Evolutionary conservation across 2,329 filamentous ascomycete species (phyloP), one percentile per base, ranked within the genome.

Genomic region (Coniochaeta prunicola): DNA sequence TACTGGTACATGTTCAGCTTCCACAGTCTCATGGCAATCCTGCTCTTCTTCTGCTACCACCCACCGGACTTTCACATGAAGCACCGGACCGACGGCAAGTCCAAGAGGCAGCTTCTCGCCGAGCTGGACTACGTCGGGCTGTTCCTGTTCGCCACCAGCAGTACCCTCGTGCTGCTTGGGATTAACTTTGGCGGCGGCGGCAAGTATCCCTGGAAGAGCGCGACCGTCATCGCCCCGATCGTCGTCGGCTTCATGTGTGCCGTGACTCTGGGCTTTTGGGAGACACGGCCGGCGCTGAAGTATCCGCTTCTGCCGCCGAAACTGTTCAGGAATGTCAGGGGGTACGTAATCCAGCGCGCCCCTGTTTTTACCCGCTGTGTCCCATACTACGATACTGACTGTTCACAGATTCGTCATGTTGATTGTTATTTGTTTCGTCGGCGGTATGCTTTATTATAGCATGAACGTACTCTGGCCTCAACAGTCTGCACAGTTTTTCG

Each of bases 11-110:
- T 64, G n/a, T 64, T 64, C 48, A 58, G 56, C 45, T 64, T 60
- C 58, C 63, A 65, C 63, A 59, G 59, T 36, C 50, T 60, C 28
- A 59, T 60, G n/a, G 64, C 66, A 34, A 13, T 65, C 17, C 53
- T 66, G 38, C 61, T 67, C 4, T 62, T 63, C 19, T 42, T 64
- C 28, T 67, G 73, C 61, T 73, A 74, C 59, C 63, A 70, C 42
- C 71, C 71, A 2, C 71, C 71, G 4, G 66, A 69, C 7, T 73
- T 71, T 62, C 64, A 66, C 48, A 69, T 70, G 53, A 74, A 73
- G 64, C 70, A 68, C 26, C 60, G 64, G 8, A 36, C 53, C 5
- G 64, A 67, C 10, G 62, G 64, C 15, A 63, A 67, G 60, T 65
- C 64, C 7, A 63, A 63, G 48, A 59, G 60, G 59, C 64, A 64